phyloP scores from a whole-genome alignment of 1,139 yeast genomes.

The Nakaseomyces sp. region DNA sequence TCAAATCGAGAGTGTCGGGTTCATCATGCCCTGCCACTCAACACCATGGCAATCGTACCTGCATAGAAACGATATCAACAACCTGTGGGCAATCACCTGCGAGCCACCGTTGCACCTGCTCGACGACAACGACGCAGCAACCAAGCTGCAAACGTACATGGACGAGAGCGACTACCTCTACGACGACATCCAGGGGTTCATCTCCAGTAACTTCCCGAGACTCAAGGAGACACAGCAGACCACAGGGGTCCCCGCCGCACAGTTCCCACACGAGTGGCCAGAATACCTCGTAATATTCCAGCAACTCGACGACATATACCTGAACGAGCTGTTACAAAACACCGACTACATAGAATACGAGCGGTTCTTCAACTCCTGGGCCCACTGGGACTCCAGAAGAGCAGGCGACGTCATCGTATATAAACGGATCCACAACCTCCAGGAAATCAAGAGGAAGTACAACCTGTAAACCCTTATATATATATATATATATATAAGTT shows the following conservation, averaged over 20 bases:
- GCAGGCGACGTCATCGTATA: slow-evolving; percentile 69
- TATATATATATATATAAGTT: neutral
- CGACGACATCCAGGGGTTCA: slow-evolving; percentile 49
- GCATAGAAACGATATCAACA: slow-evolving; percentile 45
- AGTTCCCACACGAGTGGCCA: slow-evolving; percentile 50
- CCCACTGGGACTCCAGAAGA: slow-evolving; percentile 84
- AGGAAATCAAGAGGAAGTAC: neutral
- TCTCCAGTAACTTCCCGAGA: slow-evolving; percentile 38
- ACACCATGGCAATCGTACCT: slow-evolving; percentile 91
- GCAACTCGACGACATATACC: slow-evolving; percentile 40
- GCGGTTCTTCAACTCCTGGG: slow-evolving; percentile 65
- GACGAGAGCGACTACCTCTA: slow-evolving; percentile 87
- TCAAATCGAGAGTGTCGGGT: slow-evolving; percentile 50
- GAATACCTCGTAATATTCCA: slow-evolving; percentile 64
- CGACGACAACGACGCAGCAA: slow-evolving; percentile 24
- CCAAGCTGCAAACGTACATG: slow-evolving; percentile 40
- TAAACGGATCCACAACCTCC: slow-evolving; percentile 11
- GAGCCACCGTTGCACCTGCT: slow-evolving; percentile 66
- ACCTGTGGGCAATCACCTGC: slow-evolving; percentile 75
- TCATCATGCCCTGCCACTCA: slow-evolving; percentile 92
- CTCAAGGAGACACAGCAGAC: neutral
- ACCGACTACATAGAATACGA: slow-evolving; percentile 40
- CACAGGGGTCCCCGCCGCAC: too few species aligned
- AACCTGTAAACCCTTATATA: neutral
- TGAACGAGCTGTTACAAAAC: slow-evolving; percentile 36